Base-by-base conservation (phyloP, 345 rosid species). In the Limnanthes douglasii region DNA sequence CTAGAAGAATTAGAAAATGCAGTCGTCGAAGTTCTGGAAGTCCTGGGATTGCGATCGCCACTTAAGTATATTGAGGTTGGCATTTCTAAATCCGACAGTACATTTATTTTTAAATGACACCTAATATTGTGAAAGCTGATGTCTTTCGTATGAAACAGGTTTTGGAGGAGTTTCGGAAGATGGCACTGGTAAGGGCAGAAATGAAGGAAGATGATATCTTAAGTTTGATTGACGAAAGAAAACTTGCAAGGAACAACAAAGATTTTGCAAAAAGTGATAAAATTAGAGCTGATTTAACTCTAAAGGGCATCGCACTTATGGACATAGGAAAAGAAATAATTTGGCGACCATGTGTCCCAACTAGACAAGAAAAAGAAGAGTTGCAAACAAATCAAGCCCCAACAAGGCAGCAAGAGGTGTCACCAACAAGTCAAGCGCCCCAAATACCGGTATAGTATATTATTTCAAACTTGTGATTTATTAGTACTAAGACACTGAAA, bases 301-400 rank as follows among this genome's bases (percentile, higher is more conserved):
- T 30, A 6, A 51, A 76, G 42, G 95, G 97, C 17, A 75, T 83
- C 56, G 86, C 81, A 1, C 64, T 88, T 0, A 78, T 83, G 97
- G 95, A 88, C 66, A 34, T 65, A 6, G 95, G 95, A 15, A 56
- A 54, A 14, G 82, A 67, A 43, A 83, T 93, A 2, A 53, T 65
- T 13, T 88, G 95, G 95, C 69, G 93, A 41, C 95, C 97, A 4
- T 82, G 93, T 7, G 45, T 72, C 15, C 80, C 80, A n/a, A n/a
- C n/a, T n/a, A n/a, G n/a, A n/a, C n/a, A n/a, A n/a, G n/a, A n/a
- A n/a, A n/a, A n/a, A n/a, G n/a, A n/a, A n/a, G n/a, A n/a, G n/a
- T n/a, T n/a, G n/a, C n/a, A n/a, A n/a, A n/a, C n/a, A n/a, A n/a
- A n/a, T n/a, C n/a, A n/a, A n/a, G n/a, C n/a, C n/a, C n/a, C n/a